Evolutionary conservation across 1,284 basidiomycete species (phyloP).

Genomic region (Jaminaea rosea): DNA sequence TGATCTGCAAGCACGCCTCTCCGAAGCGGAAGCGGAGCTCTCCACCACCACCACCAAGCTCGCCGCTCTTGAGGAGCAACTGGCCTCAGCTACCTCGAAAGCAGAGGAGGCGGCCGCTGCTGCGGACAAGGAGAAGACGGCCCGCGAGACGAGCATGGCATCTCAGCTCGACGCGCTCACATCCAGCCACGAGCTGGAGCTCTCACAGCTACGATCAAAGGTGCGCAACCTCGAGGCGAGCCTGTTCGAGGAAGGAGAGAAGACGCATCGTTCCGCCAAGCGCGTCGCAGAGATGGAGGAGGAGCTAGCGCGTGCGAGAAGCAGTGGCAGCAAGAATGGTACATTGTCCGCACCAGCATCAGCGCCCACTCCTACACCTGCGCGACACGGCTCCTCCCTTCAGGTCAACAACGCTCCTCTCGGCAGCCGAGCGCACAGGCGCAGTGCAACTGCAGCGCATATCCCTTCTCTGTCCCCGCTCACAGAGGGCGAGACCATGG

Average conservation of each 20-base stretch:
- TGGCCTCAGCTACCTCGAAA: not conserved
- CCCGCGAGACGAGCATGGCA: not conserved
- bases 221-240: constrained; percentile 25
- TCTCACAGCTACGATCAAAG: constrained; percentile 18
- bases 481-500: not conserved
- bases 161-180: constrained; percentile 17
- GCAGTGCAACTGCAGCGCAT: constrained; percentile 10
- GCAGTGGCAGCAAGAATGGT: too few species aligned
- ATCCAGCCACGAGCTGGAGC: constrained; percentile 22
- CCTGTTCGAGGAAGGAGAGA: constrained; percentile 28
- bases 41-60: not conserved
- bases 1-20: not conserved
- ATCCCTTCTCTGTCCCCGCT: constrained; percentile 15
- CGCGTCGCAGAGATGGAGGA: constrained; percentile 25
- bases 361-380: not conserved
- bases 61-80: not conserved
- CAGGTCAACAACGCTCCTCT: not conserved
- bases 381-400: too few species aligned
- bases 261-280: constrained; percentile 15
- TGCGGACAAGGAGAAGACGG: not conserved
- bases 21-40: not conserved
- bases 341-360: too few species aligned
- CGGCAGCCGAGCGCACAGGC: not conserved
- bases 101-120: not conserved
- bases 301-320: too few species aligned